Conservation (phyloP, 2,329 filamentous ascomycete species). For the Venturia asperata region DNA sequence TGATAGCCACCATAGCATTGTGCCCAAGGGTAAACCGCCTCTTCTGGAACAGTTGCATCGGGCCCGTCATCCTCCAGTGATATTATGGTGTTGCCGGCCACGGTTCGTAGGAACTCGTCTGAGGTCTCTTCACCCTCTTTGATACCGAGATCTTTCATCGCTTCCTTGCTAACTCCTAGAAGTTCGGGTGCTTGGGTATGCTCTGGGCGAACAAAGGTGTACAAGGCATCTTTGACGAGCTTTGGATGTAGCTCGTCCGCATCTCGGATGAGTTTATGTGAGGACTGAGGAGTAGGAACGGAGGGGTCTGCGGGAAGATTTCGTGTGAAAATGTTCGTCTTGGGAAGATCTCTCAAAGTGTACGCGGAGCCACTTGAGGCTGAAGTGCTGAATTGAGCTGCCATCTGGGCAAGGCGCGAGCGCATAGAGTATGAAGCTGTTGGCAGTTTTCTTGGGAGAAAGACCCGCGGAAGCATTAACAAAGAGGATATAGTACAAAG, state of each 20-base stretch:
- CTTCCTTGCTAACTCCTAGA: constrained; percentile 69
- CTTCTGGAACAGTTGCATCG: constrained; percentile 50
- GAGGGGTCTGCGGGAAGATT: constrained; percentile 67
- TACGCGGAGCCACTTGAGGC: constrained; percentile 24
- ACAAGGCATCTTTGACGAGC: constrained; percentile 76
- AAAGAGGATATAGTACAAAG: neutral
- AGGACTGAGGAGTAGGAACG: constrained; percentile 73
- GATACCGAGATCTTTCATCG: constrained; percentile 75
- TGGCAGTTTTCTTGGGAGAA: neutral
- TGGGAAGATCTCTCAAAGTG: constrained; percentile 49
- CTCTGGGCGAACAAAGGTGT: constrained; percentile 85
- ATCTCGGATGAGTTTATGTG: constrained; percentile 72
- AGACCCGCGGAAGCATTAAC: constrained; percentile 1
- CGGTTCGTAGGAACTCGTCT: constrained; percentile 67
- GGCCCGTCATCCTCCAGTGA: constrained; percentile 58
- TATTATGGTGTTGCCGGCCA: constrained; percentile 74
- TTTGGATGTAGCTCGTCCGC: constrained; percentile 61
- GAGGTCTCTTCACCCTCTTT: constrained; percentile 58
- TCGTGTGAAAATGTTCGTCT: constrained; percentile 57
- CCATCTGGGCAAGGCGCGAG: constrained; percentile 37
- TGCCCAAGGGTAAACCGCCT: constrained; percentile 89
- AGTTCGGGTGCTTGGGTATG: constrained; percentile 64
- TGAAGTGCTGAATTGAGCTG: constrained; percentile 35
- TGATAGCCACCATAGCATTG: constrained; percentile 86
- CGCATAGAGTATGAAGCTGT: constrained; percentile 12